Base-by-base conservation (phyloP, 805 yeast species). In the Metschnikowia aberdeeniae region DNA sequence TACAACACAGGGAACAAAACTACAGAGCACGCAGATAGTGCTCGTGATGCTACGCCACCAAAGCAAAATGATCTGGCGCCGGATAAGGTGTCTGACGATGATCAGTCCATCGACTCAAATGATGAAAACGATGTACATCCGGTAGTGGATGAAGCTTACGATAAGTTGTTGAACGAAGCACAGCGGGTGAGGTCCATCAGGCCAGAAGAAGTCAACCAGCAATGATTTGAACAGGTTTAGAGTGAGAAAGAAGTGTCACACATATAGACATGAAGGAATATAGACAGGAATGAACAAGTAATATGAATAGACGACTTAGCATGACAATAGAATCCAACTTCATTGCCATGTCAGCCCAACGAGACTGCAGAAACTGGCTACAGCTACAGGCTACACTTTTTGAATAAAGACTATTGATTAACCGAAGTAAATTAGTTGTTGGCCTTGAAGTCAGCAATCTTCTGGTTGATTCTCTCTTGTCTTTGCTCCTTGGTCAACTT, bases 401-500 rank as follows among this genome's bases (percentile, higher is more conserved):
- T 12, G 17, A 8, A 35, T n/a, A 8, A 13, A 28, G 27, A 20
- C 19, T 37, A 19, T 12, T 6, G 31, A 40, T 27, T 26, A 33
- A 12, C 20, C 37, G 33, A 40, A 31, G 31, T 33, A 40, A 57
- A 46, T 61, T 68, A 66, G 63, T 71, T 66, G 50, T 63, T 68
- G 60, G 78, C 78, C 72, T 86, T 77, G 85, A 84, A 86, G 72
- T 84, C 89, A 72, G 93, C 95, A 73, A 93, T 89, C 89, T 89
- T 92, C 73, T 84, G 87, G 69, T 82, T 89, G 73, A 93, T 80
- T 70, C 80, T 85, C 63, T 86, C 97, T 62, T 77, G 70, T 81
- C 96, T 86, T 84, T 93, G 87, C 68, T 80, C 98, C 68, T 68
- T 81, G 78, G 98, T 81, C 76, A 92, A 83, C 80, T 87, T 92